These are phyloP conservation scores for Withania somnifera DNA, from an alignment of 305 asterid genomes.

Conservation along the genomic window DNA sequence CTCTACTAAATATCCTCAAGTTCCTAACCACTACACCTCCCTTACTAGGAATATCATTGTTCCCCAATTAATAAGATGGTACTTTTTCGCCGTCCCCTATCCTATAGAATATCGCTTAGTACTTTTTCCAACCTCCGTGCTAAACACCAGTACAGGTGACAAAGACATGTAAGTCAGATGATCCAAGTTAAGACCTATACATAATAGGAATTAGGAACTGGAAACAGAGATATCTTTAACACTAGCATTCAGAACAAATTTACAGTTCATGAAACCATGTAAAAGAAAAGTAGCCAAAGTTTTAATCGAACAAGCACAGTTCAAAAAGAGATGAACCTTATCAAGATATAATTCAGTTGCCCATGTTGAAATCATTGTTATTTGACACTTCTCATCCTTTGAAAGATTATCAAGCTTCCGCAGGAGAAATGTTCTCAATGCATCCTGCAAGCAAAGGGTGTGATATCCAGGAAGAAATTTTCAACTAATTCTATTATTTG, in stretches of 20 bases:
- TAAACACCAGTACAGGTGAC: neutral
- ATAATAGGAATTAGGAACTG: neutral
- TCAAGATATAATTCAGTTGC: constrained; percentile 85
- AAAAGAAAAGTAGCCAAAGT: neutral
- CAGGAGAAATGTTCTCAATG: constrained; percentile 81
- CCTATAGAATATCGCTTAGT: neutral
- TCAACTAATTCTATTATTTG: neutral
- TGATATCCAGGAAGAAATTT: neutral
- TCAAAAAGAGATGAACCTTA: constrained; percentile 44
- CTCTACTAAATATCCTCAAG: neutral
- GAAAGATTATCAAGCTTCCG: constrained; percentile 85
- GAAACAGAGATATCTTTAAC: neutral
- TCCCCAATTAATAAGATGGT: neutral
- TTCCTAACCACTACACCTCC: neutral
- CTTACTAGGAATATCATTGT: neutral
- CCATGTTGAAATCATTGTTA: constrained; percentile 97
- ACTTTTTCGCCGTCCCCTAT: neutral
- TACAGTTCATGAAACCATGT: neutral
- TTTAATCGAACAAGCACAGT: neutral
- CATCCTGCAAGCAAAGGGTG: constrained; percentile 49
- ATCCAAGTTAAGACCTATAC: neutral
- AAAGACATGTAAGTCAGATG: neutral
- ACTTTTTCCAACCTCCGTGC: neutral
- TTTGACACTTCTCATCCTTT: constrained; percentile 91
- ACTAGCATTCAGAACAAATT: neutral